Evolutionary conservation across 2,329 filamentous ascomycete species (phyloP), one percentile per base, ranked within the genome.

Genomic region (Penicillium sp.): DNA sequence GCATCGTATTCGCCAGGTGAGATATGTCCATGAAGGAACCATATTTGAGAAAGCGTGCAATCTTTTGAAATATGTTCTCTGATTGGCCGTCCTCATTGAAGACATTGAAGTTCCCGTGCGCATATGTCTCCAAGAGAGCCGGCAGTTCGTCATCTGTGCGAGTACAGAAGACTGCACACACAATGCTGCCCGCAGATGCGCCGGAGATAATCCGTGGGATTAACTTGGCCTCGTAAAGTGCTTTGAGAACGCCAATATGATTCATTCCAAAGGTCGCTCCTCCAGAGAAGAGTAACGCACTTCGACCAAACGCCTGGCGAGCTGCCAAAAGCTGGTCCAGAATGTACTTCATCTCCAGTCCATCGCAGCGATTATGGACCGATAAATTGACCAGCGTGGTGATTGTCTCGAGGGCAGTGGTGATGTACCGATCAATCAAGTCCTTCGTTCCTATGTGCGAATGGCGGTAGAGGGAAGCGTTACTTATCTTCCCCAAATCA

Each of bases 261-360:
- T 86, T 86, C 86, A 95, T 94, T 27, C 89, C 89, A 67, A 94
- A 88, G 1, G 89, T 93, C 1, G 85, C 88, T 2, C 89, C 89
- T 6, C 89, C 89, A 4, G 88, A 94, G 7, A 95, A 72, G 7
- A 94, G 72, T 35, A 95, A 69, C 0, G 87, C 89, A 48, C 84
- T 93, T 47, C 88, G 78, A n/a, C 88, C 88, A 58, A 89, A 94
- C 23, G 86, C 85, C 58, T 90, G 86, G 26, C 87, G 79, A 1
- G 86, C 79, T 39, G 80, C 78, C 31, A 90, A 65, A 48, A 93
- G 73, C 41, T 81, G 79, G 39, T 90, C 84, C 4, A 89, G 71
- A 4, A 83, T 72, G 39, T 74, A 69, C 40, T 70, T 77, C 29
- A 80, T 72, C 35, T 83, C 79, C 25, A 85, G 57, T 4, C 73